Evolutionary conservation across 1,139 yeast genomes (phyloP), one percentile per base, ranked within the genome.

Genomic region (Scheffersomyces quercinus): DNA sequence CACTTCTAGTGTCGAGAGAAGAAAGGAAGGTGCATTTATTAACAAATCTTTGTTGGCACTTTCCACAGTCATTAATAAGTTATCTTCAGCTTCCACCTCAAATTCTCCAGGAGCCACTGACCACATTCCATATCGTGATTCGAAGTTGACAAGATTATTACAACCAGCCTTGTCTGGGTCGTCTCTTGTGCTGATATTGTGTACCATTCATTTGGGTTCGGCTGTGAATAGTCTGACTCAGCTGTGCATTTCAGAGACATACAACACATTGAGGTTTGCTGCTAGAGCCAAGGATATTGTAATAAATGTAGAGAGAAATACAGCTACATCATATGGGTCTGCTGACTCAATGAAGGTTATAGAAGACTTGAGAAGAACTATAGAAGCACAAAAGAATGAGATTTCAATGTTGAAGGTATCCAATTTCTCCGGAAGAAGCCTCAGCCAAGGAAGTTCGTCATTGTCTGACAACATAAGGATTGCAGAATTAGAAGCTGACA

Each of bases 121-220:
- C 15, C 97, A 91, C 60, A 81, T 93, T 29, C 97, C 97, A 1
- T 91, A 89, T 64, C 73, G 98, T 60, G 98, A 91, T 60, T 89
- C 97, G 2, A 91, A 91, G 58, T 76, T 91, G 44, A 91, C 98
- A 0, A 71, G 98, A 46, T 67, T 91, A 33, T 68, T 93, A 45
- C 97, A 93, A 61, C 97, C 97, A 1, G 95, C 97, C 1, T 73
- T 93, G 37, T 86, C 95, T 20, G 98, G 98, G 1, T 79, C 84
- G 29, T 85, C 96, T 4, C 75, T 90, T 38, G 89, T 91, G n/a
- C 82, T 89, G 51, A 86, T 93, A 11, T 73, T 93, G 36, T 93
- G 98, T 62, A 91, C 98, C 0, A 82, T 91, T 16, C 86, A 84
- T 56, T 70, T 87, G 49, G 81, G 85, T 2, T 60, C 73, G 5